These are phyloP conservation scores for Eustoma russellianum DNA, from an alignment of 257 asterid genomes.

Conservation along the genomic window DNA sequence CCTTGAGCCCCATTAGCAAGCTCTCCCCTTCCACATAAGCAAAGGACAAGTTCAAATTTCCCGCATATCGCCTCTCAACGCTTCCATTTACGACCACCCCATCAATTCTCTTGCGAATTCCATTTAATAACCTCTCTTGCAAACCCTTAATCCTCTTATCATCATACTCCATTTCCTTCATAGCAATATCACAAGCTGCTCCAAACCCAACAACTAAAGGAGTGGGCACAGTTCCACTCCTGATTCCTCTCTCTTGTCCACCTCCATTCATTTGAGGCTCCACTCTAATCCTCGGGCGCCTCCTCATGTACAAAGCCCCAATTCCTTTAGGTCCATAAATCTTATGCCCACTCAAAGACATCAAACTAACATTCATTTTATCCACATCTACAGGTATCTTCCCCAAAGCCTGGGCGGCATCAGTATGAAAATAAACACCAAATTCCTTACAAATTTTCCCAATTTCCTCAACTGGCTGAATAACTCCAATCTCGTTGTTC, in stretches of 20 bases:
- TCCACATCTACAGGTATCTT: conserved; percentile 85
- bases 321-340: conserved; percentile 93
- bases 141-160: conserved; percentile 51
- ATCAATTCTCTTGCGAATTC: conserved; percentile 58
- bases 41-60: conserved; percentile 88
- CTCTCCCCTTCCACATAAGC: conserved; percentile 99
- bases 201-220: conserved; percentile 96
- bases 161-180: conserved; percentile 92
- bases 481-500: conserved; percentile 93
- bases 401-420: conserved; percentile 93
- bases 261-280: conserved; percentile 99
- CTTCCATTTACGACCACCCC: conserved; percentile 94
- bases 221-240: conserved; percentile 96
- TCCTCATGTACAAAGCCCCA: conserved; percentile 84
- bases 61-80: conserved; percentile 64
- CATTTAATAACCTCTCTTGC: conserved; percentile 59
- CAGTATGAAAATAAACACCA: conserved; percentile 76
- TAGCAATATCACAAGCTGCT: conserved; percentile 82
- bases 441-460: conserved; percentile 80
- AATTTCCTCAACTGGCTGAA: conserved; percentile 80
- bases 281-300: conserved; percentile 91
- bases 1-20: conserved; percentile 95
- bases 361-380: conserved; percentile 80
- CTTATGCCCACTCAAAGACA: conserved; percentile 97
- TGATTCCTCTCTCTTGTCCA: conserved; percentile 96